These are phyloP conservation scores for Rhodotorula diobovata DNA, from an alignment of 768 basidiomycete species.

Conservation along the genomic window DNA sequence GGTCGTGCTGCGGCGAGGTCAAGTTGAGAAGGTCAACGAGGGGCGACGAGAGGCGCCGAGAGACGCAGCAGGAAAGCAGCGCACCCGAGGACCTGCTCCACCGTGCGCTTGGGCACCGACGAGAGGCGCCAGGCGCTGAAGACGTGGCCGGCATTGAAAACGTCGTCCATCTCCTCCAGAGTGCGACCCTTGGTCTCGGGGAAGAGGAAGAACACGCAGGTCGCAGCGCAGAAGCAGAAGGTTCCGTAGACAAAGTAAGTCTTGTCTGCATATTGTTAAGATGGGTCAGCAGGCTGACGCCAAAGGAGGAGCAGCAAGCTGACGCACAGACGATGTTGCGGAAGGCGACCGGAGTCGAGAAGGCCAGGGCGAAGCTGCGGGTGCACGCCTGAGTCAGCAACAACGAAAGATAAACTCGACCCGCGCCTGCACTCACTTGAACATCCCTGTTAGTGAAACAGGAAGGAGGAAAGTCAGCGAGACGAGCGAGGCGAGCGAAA, in stretches of 20 bases:
- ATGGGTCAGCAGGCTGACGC: neutral
- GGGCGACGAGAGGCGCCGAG: no score
- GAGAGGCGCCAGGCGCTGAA: neutral
- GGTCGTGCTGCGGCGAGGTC: neutral
- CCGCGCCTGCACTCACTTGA: neutral
- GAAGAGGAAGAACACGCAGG: slow-evolving; percentile 64
- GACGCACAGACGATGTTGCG: slow-evolving; percentile 42
- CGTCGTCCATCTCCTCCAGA: slow-evolving; percentile 1
- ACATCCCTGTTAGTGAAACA: neutral
- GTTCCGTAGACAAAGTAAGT: neutral
- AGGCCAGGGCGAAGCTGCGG: slow-evolving; percentile 60
- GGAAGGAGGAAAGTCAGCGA: no score
- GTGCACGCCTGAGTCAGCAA: neutral
- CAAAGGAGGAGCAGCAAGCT: neutral
- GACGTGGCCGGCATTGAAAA: neutral
- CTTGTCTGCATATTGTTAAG: neutral
- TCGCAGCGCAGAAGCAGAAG: neutral
- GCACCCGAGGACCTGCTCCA: neutral
- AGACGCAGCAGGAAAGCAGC: no score
- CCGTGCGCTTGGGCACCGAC: neutral
- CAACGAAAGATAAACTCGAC: neutral
- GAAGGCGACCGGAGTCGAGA: slow-evolving; percentile 68
- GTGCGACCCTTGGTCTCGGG: slow-evolving; percentile 6
- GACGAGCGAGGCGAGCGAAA: neutral
- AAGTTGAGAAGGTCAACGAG: neutral